Evolutionary conservation across 2,329 filamentous ascomycete species (phyloP).

Genomic region (Beauveria brongniartii): DNA sequence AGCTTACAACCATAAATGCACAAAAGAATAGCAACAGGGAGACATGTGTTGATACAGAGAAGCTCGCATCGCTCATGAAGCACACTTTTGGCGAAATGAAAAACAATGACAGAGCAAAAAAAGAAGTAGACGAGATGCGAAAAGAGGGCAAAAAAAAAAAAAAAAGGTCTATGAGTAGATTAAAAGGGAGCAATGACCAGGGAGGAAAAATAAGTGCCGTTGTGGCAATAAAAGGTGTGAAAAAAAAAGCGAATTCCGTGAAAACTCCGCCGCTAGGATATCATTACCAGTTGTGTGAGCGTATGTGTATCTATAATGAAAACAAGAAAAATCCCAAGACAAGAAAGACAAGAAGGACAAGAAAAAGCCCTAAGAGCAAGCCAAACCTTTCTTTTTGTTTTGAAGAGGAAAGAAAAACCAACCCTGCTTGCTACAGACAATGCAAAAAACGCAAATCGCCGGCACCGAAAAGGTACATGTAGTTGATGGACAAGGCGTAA

Average conservation of each 20-base stretch:
- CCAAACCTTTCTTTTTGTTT: not conserved
- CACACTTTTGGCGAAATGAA: no score
- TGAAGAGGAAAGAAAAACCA: not conserved
- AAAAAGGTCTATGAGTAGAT: not conserved
- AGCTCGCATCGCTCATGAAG: no score
- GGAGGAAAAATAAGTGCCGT: not conserved
- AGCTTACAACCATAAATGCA: no score
- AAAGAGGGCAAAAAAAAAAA: not conserved
- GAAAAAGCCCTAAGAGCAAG: not conserved
- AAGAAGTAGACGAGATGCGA: not conserved
- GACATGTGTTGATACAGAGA: no score
- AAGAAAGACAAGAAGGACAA: not conserved
- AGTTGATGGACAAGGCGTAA: not conserved
- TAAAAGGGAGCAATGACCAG: not conserved
- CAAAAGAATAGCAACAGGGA: no score
- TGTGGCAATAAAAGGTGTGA: not conserved
- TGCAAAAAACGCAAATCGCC: not conserved
- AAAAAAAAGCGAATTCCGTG: not conserved
- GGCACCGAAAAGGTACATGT: not conserved
- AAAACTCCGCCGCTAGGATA: constrained; percentile 11
- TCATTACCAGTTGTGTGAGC: constrained; percentile 2
- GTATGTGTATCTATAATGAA: constrained; percentile 5
- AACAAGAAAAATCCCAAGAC: not conserved
- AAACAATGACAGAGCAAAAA: no score
- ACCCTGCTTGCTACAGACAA: not conserved